phyloP scores from a whole-genome alignment of 768 basidiomycete genomes.

The Tricholoma sp. region DNA sequence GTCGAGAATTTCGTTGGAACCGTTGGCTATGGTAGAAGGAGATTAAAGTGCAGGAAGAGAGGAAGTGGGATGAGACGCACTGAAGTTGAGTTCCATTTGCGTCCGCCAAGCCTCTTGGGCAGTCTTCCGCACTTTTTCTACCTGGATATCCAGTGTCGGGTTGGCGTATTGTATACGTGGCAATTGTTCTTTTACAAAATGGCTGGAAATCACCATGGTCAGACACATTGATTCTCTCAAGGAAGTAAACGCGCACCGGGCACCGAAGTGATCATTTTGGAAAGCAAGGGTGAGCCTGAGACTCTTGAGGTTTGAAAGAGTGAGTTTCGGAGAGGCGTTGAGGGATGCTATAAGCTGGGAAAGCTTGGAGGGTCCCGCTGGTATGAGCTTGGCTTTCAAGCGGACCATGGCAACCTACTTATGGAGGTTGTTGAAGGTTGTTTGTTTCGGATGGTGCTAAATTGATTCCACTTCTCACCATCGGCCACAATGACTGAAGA shows the following conservation, averaged over 20 bases:
- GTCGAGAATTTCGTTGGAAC: slow-evolving; percentile 40
- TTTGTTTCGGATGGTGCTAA: slow-evolving; percentile 3
- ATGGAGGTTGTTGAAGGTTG: slow-evolving; percentile 5
- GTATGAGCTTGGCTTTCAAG: slow-evolving; percentile 8
- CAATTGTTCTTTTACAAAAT: slow-evolving; percentile 76
- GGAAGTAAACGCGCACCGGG: slow-evolving; percentile 43
- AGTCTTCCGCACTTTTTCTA: slow-evolving; percentile 50
- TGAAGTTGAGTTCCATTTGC: slow-evolving; percentile 54
- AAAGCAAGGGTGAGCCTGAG: slow-evolving; percentile 53
- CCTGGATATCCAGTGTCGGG: slow-evolving; percentile 55
- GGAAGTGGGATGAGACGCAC: slow-evolving; percentile 38
- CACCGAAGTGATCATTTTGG: slow-evolving; percentile 70
- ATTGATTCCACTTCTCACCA: background rate
- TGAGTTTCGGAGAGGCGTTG: slow-evolving; percentile 45
- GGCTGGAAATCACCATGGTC: slow-evolving; percentile 34
- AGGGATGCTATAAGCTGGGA: slow-evolving; percentile 49
- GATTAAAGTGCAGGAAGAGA: background rate
- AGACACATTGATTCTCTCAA: background rate
- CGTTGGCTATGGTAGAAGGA: slow-evolving; percentile 37
- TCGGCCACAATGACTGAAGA: slow-evolving; percentile 6
- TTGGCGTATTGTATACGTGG: slow-evolving; percentile 77
- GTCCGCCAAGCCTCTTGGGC: slow-evolving; percentile 54
- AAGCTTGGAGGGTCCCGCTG: slow-evolving; percentile 48
- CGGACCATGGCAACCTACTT: slow-evolving; percentile 14
- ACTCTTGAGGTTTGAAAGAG: slow-evolving; percentile 41